Conservation (phyloP, 2,329 filamentous ascomycete genomes). For the Xylariaceae sp. region DNA sequence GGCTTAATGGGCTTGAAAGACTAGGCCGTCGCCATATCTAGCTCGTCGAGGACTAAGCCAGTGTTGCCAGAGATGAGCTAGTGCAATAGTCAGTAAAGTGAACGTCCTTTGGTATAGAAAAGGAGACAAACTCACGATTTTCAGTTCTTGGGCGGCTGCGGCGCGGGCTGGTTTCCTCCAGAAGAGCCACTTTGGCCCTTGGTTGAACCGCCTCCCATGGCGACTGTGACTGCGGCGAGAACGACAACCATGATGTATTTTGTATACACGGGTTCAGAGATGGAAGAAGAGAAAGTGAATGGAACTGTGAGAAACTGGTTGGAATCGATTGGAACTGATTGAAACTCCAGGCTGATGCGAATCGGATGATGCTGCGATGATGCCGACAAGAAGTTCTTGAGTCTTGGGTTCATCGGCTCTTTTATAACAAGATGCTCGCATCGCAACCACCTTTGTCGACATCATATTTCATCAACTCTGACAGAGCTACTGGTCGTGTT, state of each 20-base stretch:
- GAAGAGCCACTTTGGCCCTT: constrained; percentile 7
- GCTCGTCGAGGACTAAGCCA: neutral
- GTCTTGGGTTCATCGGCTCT: no score
- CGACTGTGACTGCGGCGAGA: constrained; percentile 17
- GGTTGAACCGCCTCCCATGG: constrained; percentile 3
- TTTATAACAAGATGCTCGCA: no score
- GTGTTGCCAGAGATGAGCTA: neutral
- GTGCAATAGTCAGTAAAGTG: neutral
- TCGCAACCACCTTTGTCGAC: no score
- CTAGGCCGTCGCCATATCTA: neutral
- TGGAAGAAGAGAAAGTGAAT: neutral
- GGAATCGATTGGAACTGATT: no score
- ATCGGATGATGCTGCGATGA: no score
- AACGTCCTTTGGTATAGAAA: neutral
- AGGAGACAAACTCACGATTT: constrained; percentile 9
- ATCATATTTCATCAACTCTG: no score
- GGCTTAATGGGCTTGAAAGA: neutral
- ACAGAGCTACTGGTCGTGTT: neutral
- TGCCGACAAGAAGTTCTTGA: no score
- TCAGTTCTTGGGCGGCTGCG: constrained; percentile 4
- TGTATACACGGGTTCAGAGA: neutral
- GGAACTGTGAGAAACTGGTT: neutral
- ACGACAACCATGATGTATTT: constrained; percentile 16
- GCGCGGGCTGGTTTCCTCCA: constrained; percentile 4
- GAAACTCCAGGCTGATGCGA: no score